Evolutionary conservation across 768 basidiomycete species (phyloP), one percentile per base, ranked within the genome.

Genomic region (Tulasnella sp.): DNA sequence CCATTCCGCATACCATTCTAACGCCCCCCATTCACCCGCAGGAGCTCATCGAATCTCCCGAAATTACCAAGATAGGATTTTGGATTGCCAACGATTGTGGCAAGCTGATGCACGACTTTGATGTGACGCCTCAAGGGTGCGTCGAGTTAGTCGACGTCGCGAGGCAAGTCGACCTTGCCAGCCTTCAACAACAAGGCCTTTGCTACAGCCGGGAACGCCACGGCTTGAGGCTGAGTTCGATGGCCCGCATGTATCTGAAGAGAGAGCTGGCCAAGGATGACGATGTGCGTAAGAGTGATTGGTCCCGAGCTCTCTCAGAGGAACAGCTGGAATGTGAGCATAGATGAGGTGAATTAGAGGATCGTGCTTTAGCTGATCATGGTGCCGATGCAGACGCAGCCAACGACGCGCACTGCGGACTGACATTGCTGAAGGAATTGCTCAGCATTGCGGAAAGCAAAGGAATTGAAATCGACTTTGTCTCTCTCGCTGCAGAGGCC

Each of bases 61-160:
- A 81, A 11, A 80, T 85, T 12, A 69, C 83, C 40, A 88, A 88
- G 78, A 80, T 84, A 2, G 88, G 88, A 19, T 86, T 83, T 8
- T 87, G 87, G 75, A 88, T 87, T 71, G 81, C 83, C 40, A 84
- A 86, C 42, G 87, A 88, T 34, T 87, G 87, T 5, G 80, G 83
- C 79, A 88, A 88, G 77, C 83, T 88, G 29, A 85, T 83, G 73
- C 81, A 83, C 19, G 87, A 88, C 78, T 88, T 82, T 75, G 86
- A 84, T 42, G 82, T 88, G 73, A 81, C 79, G n/a, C 79, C 85
- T 14, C 79, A 80, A 19, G 83, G 82, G 42, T 84, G 87, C 7
- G 83, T 87, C 17, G 87, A 88, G 71, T 85, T 88, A 11, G 85
- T 85, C 3, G 81, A 80, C 0, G 78, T 88, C 64, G 87, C 87